Base-by-base conservation (phyloP, 805 yeast genomes). In the Teunomyces kruisii region DNA sequence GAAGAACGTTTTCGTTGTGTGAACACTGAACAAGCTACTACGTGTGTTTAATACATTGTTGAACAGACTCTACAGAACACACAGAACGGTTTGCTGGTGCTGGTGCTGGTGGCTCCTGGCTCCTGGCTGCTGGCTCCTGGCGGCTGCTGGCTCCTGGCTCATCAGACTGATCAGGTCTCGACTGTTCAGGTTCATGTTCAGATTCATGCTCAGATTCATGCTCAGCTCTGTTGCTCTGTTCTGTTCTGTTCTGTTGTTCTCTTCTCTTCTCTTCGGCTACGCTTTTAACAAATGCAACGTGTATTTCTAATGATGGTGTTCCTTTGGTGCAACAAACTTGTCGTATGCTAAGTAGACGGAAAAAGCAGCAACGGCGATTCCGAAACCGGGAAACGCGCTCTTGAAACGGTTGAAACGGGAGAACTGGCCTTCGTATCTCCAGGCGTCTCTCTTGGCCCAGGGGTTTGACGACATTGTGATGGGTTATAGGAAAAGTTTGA, bases 361-460 rank as follows among this genome's bases (percentile, higher is more conserved):
- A 58, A 88, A 88, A 2, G 90, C 94, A 13, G 81, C 90, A 17
- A 83, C 74, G 22, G 91, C 96, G 33, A 83, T 75, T 26, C 88
- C 87, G 41, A 88, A 75, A 2, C 96, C 96, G 3, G 96, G 96
- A 59, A 88, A 79, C 12, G 87, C 76, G 46, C 81, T 81, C 57
- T 76, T 81, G 65, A 81, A 83, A 55, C 94, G 74, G 67, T 83
- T 81, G 40, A 69, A 67, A 55, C 88, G 80, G 43, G 86, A 76
- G 71, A 88, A 88, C 43, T 83, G 87, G 48, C 94, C 95, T 58
- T 81, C 84, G 68, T 82, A 85, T 75, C 96, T 83, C 96, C 96
- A 88, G 39, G 95, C 94, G 64, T 88, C 96, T 76, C 95, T 84
- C 47, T 61, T 61, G 35, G 64, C 64, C 64, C 65, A 61, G 33